phyloP scores from a whole-genome alignment of 1,139 yeast species.

The Lodderomyces metapsilosis region DNA sequence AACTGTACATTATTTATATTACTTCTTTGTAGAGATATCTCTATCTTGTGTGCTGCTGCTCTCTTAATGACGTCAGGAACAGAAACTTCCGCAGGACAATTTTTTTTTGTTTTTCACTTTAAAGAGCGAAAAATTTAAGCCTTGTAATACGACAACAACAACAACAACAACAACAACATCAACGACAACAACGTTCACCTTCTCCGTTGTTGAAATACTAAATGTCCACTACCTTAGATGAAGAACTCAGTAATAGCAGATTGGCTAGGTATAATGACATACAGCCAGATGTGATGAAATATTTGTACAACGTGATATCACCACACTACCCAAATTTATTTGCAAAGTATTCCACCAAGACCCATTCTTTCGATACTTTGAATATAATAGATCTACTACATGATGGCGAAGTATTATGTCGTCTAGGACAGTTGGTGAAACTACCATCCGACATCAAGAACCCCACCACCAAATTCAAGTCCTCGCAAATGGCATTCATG shows the following conservation, averaged over 20 bases:
- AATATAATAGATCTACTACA: slow-evolving; percentile 46
- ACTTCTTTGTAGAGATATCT: too few relatives aligned
- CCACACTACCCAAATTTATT: slow-evolving; percentile 13
- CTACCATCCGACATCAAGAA: slow-evolving; percentile 25
- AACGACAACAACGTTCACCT: too few relatives aligned
- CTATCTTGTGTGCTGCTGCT: too few relatives aligned
- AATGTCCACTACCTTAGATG: slow-evolving; percentile 44
- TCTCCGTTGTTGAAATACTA: not conserved
- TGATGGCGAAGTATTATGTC: slow-evolving; percentile 67
- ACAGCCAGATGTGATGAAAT: slow-evolving; percentile 47
- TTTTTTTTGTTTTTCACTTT: too few relatives aligned
- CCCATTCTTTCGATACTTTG: not conserved
- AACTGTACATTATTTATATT: too few relatives aligned
- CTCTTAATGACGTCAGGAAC: too few relatives aligned
- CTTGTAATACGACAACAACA: not conserved
- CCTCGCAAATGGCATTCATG: slow-evolving; percentile 76
- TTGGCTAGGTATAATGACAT: slow-evolving; percentile 46
- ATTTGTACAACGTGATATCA: slow-evolving; percentile 35
- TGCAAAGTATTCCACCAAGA: slow-evolving; percentile 9
- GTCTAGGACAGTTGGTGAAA: slow-evolving; percentile 34
- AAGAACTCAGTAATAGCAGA: slow-evolving; percentile 51
- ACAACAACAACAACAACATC: too few relatives aligned
- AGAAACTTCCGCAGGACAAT: too few relatives aligned
- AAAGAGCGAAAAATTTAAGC: not conserved
- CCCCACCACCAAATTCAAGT: slow-evolving; percentile 50